Conservation (phyloP, 495 filamentous ascomycete species). For the Halenospora varia region DNA sequence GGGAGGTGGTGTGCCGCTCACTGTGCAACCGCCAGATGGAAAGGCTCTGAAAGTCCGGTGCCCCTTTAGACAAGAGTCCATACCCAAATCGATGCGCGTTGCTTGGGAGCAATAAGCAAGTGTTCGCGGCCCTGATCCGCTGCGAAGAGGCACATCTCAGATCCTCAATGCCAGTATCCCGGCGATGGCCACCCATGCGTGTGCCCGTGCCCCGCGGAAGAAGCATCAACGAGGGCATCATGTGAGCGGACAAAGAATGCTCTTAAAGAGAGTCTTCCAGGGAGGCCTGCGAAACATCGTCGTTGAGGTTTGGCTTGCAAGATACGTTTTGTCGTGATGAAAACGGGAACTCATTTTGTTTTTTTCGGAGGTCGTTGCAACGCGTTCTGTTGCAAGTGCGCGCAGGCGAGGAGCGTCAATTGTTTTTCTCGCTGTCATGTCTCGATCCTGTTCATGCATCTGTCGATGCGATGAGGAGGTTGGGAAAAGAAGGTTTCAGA, state of each 20-base stretch:
- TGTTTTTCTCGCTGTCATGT: neutral
- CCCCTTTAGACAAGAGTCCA: no score
- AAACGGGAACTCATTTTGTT: neutral
- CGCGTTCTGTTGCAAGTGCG: neutral
- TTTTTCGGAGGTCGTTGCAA: neutral
- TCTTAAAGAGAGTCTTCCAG: no score
- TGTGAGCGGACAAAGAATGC: no score
- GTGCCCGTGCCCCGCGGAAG: neutral
- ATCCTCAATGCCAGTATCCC: no score
- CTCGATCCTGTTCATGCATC: neutral
- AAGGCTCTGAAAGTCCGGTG: neutral
- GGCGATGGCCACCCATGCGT: no score
- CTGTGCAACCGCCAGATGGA: neutral
- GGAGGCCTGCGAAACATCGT: no score
- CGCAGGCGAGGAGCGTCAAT: neutral
- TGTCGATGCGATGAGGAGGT: no score
- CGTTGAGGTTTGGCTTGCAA: no score
- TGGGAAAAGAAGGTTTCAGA: no score
- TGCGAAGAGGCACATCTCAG: neutral
- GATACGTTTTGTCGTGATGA: no score
- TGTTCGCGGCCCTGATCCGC: slow-evolving; percentile 8
- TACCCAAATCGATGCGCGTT: no score
- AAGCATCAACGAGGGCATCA: neutral
- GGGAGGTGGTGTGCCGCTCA: no score
- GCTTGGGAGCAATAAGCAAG: slow-evolving; percentile 9